phyloP scores from a whole-genome alignment of 441 rosid genomes.

The Populus hybrid region DNA sequence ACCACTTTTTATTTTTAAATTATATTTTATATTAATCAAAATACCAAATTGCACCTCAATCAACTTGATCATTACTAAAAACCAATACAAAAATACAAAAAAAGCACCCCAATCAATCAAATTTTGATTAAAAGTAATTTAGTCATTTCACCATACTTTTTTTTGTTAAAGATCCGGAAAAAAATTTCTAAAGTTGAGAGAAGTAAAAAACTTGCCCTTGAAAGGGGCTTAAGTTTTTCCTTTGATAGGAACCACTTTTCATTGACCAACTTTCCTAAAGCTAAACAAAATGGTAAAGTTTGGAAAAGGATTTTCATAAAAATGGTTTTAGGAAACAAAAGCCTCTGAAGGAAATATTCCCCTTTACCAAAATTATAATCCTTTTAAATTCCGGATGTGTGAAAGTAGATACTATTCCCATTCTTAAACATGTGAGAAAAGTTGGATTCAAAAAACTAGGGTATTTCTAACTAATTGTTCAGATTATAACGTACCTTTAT shows the following conservation, averaged over 20 bases:
- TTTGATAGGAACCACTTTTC: neutral
- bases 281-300: neutral
- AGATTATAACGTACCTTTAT: conserved; percentile 51
- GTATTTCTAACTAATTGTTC: neutral
- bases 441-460: neutral
- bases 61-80: neutral
- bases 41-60: neutral
- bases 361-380: neutral
- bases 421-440: conserved; percentile 1
- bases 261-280: neutral
- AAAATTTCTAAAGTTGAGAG: neutral
- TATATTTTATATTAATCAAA: too few species aligned
- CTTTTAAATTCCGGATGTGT: neutral
- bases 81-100: neutral
- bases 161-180: neutral
- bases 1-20: neutral
- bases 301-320: neutral
- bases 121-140: neutral
- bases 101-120: neutral
- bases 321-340: neutral
- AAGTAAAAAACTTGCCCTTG: neutral
- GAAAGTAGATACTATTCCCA: neutral
- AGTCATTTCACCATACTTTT: too few species aligned
- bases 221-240: neutral
- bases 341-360: neutral